A percentile compares a stretch with the other conserved stretches of the same genome.
phyloP scores from a whole-genome alignment of 768 basidiomycete species.

The Lactifluus volemus region DNA sequence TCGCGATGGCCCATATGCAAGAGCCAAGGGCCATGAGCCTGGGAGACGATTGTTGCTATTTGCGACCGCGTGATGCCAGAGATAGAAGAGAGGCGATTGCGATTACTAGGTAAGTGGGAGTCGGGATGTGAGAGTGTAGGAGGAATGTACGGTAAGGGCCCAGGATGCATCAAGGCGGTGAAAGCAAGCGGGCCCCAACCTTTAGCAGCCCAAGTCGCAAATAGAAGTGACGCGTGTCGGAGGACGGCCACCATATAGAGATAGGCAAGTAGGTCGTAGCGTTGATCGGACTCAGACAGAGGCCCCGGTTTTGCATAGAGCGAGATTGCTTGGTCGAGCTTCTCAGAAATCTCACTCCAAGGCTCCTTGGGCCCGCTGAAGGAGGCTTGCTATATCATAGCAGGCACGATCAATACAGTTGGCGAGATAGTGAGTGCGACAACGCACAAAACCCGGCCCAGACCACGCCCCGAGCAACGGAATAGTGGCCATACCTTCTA shows the following conservation, averaged over 20 bases:
- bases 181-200: constrained; percentile 81
- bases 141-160: constrained; percentile 48
- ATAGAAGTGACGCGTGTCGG: constrained; percentile 65
- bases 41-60: constrained; percentile 56
- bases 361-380: constrained; percentile 40
- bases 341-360: constrained; percentile 74
- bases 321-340: constrained; percentile 44
- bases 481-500: constrained; percentile 79
- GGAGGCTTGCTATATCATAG: constrained; percentile 13
- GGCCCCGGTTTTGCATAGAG: constrained; percentile 55
- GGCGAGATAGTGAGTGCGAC: constrained; percentile 10
- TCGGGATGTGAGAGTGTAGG: constrained; percentile 45
- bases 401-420: neutral
- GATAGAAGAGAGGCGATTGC: constrained; percentile 58
- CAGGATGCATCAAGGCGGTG: constrained; percentile 62
- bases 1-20: constrained; percentile 70
- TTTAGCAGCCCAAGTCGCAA: constrained; percentile 77
- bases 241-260: constrained; percentile 61
- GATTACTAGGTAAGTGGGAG: constrained; percentile 28
- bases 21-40: constrained; percentile 83
- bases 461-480: constrained; percentile 81
- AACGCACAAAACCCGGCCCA: constrained; percentile 61
- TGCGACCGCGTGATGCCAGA: constrained; percentile 64
- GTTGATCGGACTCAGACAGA: constrained; percentile 37
- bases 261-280: constrained; percentile 55